phyloP scores from a whole-genome alignment of 2,329 filamentous ascomycete species.

The Stagonosporopsis vannaccii region DNA sequence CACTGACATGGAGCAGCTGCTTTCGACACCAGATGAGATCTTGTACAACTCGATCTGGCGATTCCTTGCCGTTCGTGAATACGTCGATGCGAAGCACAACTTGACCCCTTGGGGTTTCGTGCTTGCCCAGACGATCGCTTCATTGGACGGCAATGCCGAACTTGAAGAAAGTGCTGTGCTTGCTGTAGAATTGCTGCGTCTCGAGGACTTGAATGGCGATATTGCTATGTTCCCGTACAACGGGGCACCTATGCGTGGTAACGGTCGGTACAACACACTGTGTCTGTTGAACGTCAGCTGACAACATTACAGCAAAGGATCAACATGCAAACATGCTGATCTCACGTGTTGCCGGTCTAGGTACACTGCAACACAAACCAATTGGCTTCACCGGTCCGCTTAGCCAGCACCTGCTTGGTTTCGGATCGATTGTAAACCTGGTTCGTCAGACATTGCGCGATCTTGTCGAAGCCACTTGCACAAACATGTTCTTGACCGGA shows the following conservation, averaged over 20 bases:
- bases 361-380: constrained; percentile 79
- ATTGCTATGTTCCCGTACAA: constrained; percentile 65
- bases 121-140: constrained; percentile 72
- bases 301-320: constrained; percentile 66
- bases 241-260: constrained; percentile 66
- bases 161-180: constrained; percentile 82
- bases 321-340: constrained; percentile 81
- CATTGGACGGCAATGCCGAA: constrained; percentile 63
- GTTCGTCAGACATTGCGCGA: constrained; percentile 83
- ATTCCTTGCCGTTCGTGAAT: constrained; percentile 87
- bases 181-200: constrained; percentile 83
- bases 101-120: constrained; percentile 83
- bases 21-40: constrained; percentile 74
- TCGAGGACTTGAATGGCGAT: constrained; percentile 78
- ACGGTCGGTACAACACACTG: constrained; percentile 20
- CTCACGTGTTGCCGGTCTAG: constrained; percentile 83
- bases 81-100: constrained; percentile 79
- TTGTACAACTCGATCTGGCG: constrained; percentile 81
- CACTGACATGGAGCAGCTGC: constrained; percentile 42
- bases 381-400: constrained; percentile 95
- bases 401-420: constrained; percentile 86
- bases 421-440: constrained; percentile 81
- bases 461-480: constrained; percentile 81
- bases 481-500: constrained; percentile 80
- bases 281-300: constrained; percentile 14